Evolutionary conservation across 2,329 filamentous ascomycete species (phyloP), one percentile per base, ranked within the genome.

Genomic region (Ophioceras dolichostomum): DNA sequence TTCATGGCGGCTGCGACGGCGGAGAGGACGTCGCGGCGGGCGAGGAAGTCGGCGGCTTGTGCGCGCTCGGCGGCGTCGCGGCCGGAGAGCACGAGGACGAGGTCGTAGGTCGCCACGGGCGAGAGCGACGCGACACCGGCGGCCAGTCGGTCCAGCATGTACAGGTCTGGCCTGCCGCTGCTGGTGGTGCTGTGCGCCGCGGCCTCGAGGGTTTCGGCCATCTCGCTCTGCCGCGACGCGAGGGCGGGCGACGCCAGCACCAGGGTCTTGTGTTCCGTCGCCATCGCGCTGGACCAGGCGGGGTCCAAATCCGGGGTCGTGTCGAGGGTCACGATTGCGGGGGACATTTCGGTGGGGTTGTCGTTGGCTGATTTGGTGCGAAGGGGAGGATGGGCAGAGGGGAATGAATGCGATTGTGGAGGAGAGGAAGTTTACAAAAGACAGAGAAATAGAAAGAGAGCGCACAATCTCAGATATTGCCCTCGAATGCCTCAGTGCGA

Each of bases 121-220:
- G 88, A 82, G 0, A 98, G 76, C 7, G 77, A 67, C 40, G 91
- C 84, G 27, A 94, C 68, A 43, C 86, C 86, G 26, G 83, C 74
- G 2, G 83, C 77, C 29, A 98, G 73, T 36, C 91, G 85, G 63
- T 98, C 91, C 43, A 98, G 82, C 91, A 98, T 98, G 60, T 96
- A 91, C 37, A 98, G 70, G 55, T 98, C 91, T 13, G 34, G 26
- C 5, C 22, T 18, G 28, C n/a, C 6, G n/a, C 7, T 8, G 28
- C 7, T 16, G 17, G 34, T 27, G 35, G 29, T 20, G 17, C 14
- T 18, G 9, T 18, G 14, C 16, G 18, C 12, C 14, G 20, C 30
- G 14, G 30, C 30, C 13, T 27, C 24, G 19, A 37, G 28, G 28
- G 35, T 30, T 18, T 29, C 35, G 14, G 35, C 35, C 35, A 37